Evolutionary conservation across 1,284 basidiomycete genomes (phyloP).

Genomic region (Exobasidium rhododendri): DNA sequence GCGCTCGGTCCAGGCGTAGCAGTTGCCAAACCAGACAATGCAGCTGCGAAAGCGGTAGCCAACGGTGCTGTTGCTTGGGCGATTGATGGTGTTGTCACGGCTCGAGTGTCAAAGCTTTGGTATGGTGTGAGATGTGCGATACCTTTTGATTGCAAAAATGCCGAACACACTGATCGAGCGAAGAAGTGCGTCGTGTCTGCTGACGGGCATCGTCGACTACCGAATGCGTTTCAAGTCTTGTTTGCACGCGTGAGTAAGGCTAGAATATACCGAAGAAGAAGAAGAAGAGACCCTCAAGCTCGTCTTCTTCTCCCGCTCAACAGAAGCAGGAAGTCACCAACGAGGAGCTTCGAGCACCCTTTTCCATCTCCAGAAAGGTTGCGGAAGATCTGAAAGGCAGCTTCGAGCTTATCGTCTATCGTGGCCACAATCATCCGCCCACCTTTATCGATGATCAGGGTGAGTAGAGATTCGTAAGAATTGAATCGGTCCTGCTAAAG

Average conservation of each 20-base stretch:
- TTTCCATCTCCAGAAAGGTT: slow-evolving; percentile 1
- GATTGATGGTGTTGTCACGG: slow-evolving; percentile 16
- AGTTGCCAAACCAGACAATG: slow-evolving; percentile 9
- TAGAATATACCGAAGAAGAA: not conserved
- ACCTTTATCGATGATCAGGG: slow-evolving; percentile 6
- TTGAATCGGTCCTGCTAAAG: too few relatives aligned
- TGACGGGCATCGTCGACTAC: not conserved
- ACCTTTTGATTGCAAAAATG: not conserved
- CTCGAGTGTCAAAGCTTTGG: slow-evolving; percentile 13
- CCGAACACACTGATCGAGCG: not conserved
- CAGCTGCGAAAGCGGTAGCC: slow-evolving; percentile 17
- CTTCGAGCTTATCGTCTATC: slow-evolving; percentile 6
- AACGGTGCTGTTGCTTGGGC: slow-evolving; percentile 15
- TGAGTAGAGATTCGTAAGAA: too few relatives aligned
- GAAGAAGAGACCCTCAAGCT: not conserved
- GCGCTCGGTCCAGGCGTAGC: slow-evolving; percentile 5
- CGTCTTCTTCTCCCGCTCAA: not conserved
- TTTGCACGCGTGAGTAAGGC: slow-evolving; percentile 1
- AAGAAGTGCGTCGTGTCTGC: not conserved
- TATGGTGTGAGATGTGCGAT: slow-evolving; percentile 17
- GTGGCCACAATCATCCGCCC: slow-evolving; percentile 2
- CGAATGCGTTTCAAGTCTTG: slow-evolving; percentile 1
- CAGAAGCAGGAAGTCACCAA: not conserved
- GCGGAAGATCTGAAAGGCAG: slow-evolving; percentile 5
- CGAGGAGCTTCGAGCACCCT: not conserved